phyloP scores from a whole-genome alignment of 2,329 filamentous ascomycete species.

The Grosmannia serpens region DNA sequence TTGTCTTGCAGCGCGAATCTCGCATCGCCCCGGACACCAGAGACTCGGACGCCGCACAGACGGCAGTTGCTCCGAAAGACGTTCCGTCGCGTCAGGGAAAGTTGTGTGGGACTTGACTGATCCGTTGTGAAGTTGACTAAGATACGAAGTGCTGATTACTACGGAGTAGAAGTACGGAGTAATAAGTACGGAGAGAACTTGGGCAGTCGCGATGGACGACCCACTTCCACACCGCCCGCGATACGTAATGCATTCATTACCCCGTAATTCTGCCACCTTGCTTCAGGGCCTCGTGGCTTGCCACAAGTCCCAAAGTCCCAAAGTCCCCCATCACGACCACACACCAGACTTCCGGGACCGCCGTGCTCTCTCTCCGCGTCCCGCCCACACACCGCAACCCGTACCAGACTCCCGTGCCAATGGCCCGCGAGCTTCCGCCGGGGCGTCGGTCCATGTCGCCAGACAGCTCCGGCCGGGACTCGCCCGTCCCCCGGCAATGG shows the following conservation, averaged over 20 bases:
- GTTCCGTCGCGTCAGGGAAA: neutral
- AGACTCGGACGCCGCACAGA: neutral
- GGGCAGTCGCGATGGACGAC: too few species aligned
- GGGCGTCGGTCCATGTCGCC: slow-evolving; percentile 56
- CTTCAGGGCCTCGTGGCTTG: neutral
- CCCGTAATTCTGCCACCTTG: slow-evolving; percentile 5
- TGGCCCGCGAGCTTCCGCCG: slow-evolving; percentile 52
- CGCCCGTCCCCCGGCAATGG: slow-evolving; percentile 64
- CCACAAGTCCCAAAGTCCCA: neutral
- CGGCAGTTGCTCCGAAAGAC: neutral
- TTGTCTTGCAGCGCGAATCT: neutral
- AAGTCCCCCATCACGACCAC: neutral
- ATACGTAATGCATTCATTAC: neutral
- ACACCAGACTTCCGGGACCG: neutral
- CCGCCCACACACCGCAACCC: slow-evolving; percentile 12
- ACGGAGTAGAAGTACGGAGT: neutral
- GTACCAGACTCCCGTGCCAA: slow-evolving; percentile 24
- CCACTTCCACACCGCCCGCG: neutral
- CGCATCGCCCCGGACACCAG: neutral
- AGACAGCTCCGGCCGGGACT: slow-evolving; percentile 72
- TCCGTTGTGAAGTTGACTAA: too few species aligned
- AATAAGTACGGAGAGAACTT: neutral
- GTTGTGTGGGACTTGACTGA: neutral
- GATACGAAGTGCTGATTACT: too few species aligned
- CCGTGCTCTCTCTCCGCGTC: neutral